Base-by-base conservation (phyloP, 352 stramenopile species). In the Globisporangium cederbergense region DNA sequence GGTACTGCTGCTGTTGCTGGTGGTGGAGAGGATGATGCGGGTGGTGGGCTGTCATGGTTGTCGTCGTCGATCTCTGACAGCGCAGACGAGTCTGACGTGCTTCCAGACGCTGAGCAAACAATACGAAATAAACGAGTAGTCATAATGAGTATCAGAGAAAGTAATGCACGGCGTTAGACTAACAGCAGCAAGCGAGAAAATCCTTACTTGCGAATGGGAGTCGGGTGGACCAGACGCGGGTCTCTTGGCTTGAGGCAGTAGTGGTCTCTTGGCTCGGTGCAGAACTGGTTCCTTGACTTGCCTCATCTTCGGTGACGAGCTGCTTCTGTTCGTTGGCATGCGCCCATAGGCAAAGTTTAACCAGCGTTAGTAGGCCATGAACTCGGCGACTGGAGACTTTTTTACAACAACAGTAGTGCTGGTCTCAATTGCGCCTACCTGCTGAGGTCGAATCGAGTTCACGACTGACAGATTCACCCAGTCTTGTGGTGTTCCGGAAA, bases 381-480 rank as follows among this genome's bases (percentile, higher is more conserved):
- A 16, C 4, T 4, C 14, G 13, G 40, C 13, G 40, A 46, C 2
- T 22, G 2, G 32, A 9, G 6, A 22, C 7, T 56, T 9, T 1
- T 22, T 8, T 5, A 54, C 47, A 53, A n/a, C 22, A 20, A 13
- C 36, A 46, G 13, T 8, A 18, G 40, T n/a, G 13, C 4, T 6
- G 11, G 13, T 46, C 40, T 46, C 40, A 42, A n/a, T 13, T 3
- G 3, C 20, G 34, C 28, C 22, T 60, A 50, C 10, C 47, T 53
- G 38, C 11, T 51, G 36, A 4, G 61, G 25, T 4, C 40, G n/a
- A 53, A 85, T 60, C 8, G 68, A 77, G 64, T 70, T 63, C 4
- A 81, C 58, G 22, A 71, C 57, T 14, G 75, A 78, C 13, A 83
- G 64, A 38, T 81, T 55, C 49, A 38, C 53, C 77, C 77, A 86